Base-by-base conservation (phyloP, 345 rosid species). In the Eucalyptus cloeziana region DNA sequence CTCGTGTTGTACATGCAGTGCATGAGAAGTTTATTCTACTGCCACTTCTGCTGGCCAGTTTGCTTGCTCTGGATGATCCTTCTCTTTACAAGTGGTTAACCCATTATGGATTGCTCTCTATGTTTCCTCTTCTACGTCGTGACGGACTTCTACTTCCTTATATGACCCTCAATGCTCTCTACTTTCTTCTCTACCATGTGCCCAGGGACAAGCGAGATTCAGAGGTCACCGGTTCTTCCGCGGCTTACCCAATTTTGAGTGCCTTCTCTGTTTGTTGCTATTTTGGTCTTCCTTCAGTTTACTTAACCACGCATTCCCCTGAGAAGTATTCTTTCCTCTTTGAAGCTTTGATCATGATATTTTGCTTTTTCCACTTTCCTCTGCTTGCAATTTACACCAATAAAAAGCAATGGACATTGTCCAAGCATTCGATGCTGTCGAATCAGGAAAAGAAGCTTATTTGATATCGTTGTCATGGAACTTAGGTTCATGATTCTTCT, bases 21-120 rank as follows among this genome's bases (percentile, higher is more conserved):
- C 99, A 98, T 86, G 99, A 96, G 98, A 98, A 97, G 92, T 98
- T 99, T 43, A 94, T 98, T 89, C 94, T 97, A 91, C 94, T 98
- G 92, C 99, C 98, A 7, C 95, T 98, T 92, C 94, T 98, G 71
- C 94, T 98, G 6, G 98, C 98, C 88, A 96, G 95, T 88, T 91
- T 96, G 88, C 86, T 97, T 92, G 97, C 96, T 31, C 89, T 92
- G 89, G 97, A 97, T 86, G 93, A 94, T 87, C 94, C 94, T 40
- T 86, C 88, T 90, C 92, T 93, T 43, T 94, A 95, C 90, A 89
- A 89, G 86, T 92, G 95, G 90, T 88, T 95, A 71, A 94, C 94
- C 50, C 95, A 94, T 90, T 94, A 92, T 62, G 98, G 95, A 31
- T 93, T 97, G 90, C 94, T 98, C 95, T 96, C 99, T 12, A 95